These are phyloP conservation scores for Ustilago cynodontis DNA, from an alignment of 1,284 basidiomycete genomes.

Conservation along the genomic window DNA sequence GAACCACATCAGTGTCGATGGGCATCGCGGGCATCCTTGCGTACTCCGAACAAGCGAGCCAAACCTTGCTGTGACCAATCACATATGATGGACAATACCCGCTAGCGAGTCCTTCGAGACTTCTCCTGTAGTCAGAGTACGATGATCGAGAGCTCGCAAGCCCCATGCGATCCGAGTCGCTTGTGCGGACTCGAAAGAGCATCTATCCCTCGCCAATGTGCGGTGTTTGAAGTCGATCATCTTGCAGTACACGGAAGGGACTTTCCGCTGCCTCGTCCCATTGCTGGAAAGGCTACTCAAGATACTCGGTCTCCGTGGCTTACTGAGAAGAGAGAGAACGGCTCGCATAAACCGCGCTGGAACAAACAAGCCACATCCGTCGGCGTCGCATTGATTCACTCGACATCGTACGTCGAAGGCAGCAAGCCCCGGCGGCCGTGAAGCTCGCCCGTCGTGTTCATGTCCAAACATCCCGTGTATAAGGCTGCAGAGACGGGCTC, in stretches of 20 bases:
- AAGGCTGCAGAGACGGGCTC: background rate
- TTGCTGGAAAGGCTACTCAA: background rate
- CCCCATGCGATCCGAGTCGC: conserved; percentile 1
- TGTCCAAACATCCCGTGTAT: conserved; percentile 7
- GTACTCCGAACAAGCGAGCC: background rate
- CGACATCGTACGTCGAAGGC: too few relatives aligned
- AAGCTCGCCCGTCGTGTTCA: background rate
- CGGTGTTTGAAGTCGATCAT: background rate
- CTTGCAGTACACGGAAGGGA: background rate
- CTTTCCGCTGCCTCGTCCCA: background rate
- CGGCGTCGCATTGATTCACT: background rate
- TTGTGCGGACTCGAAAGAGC: conserved; percentile 7
- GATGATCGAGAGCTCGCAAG: background rate
- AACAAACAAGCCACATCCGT: conserved; percentile 21
- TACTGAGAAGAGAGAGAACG: background rate
- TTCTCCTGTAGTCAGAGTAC: background rate
- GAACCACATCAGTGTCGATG: background rate
- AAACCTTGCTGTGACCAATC: background rate
- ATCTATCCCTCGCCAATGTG: conserved; percentile 11
- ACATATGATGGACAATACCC: background rate
- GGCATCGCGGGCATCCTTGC: background rate
- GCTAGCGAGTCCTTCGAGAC: background rate
- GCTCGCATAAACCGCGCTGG: background rate
- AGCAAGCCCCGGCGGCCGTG: background rate
- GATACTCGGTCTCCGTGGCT: too few relatives aligned